Percentiles rank a stretch among this genome's conserved stretches.
These are phyloP conservation scores for Hypoxylon sp. DNA, from an alignment of 2,329 filamentous ascomycete species.

Conservation along the genomic window DNA sequence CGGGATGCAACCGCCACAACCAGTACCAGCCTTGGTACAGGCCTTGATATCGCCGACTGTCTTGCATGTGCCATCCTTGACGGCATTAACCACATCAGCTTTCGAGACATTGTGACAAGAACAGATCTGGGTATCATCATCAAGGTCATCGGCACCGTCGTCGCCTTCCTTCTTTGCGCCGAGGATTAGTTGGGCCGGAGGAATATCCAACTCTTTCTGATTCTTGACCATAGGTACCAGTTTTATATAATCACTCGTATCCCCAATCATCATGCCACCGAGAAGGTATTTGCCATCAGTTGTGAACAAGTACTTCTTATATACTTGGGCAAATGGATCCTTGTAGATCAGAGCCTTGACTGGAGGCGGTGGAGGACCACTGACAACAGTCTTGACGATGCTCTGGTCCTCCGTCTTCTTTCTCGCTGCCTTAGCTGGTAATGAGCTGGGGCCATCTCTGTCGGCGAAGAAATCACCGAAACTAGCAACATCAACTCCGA, in stretches of 20 bases:
- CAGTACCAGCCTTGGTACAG: slow-evolving; percentile 92
- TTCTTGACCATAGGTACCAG: slow-evolving; percentile 89
- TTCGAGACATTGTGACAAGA: slow-evolving; percentile 95
- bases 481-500: slow-evolving; percentile 91
- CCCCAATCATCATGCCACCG: slow-evolving; percentile 98
- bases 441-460: slow-evolving; percentile 80
- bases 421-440: slow-evolving; percentile 72
- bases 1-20: slow-evolving; percentile 91
- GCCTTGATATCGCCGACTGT: slow-evolving; percentile 86
- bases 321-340: slow-evolving; percentile 88
- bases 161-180: slow-evolving; percentile 82
- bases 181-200: slow-evolving; percentile 86
- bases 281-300: slow-evolving; percentile 90
- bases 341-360: slow-evolving; percentile 91
- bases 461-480: slow-evolving; percentile 97
- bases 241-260: slow-evolving; percentile 91
- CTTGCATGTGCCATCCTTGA: slow-evolving; percentile 86
- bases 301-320: slow-evolving; percentile 95
- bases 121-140: slow-evolving; percentile 90
- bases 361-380: slow-evolving; percentile 68
- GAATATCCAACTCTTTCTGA: slow-evolving; percentile 82
- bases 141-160: slow-evolving; percentile 81
- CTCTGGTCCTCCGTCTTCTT: slow-evolving; percentile 56
- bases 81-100: slow-evolving; percentile 78
- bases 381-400: slow-evolving; percentile 64